Evolutionary conservation across 192 early-diverging fungal species (phyloP), one percentile per base, ranked within the genome.

Genomic region (Rhizoclosmatium globosum): DNA sequence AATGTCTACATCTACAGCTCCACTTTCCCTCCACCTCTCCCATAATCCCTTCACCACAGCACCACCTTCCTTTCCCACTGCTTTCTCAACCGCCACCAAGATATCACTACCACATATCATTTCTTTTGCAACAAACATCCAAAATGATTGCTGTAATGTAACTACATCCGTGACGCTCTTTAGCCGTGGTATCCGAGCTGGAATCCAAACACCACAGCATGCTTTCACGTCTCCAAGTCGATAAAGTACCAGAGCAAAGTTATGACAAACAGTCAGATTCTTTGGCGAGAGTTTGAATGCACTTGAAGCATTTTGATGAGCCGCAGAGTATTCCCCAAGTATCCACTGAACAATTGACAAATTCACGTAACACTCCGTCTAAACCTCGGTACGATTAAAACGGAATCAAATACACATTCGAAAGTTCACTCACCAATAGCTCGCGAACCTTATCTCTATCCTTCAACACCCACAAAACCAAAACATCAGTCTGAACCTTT

Each of bases 341-440:
- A 68, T 68, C 66, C 66, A 68, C 7, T 68, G 4, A 43, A 68
- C 43, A 7, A 68, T 39, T 17, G 66, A 68, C 4, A 68, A 23
- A 23, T 68, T 68, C 6, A 23, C 66, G 11, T 17, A 45, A 15
- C 43, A 17, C 21, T 68, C 66, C 46, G 38, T 68, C 66, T 68
- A 11, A 43, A 13, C 11, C 21, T 53, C 17, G 6, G 6, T 53
- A 31, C 31, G 31, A 17, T 53, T 53, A 62, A 62, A 62, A 39
- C 9, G 1, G 1, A 62, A 21, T 19, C 21, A 19, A 62, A 19
- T 19, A 62, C 7, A 62, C 60, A 53, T 13, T 17, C 50, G 9
- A 0, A 19, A 21, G 23, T 4, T 62, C 60, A 62, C 60, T 62
- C 21, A 62, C 60, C 60, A 62, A 23, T 21, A 62, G 23, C 6